phyloP scores from a whole-genome alignment of 371 early-diverging fungal species.

The Mucor irregularis region DNA sequence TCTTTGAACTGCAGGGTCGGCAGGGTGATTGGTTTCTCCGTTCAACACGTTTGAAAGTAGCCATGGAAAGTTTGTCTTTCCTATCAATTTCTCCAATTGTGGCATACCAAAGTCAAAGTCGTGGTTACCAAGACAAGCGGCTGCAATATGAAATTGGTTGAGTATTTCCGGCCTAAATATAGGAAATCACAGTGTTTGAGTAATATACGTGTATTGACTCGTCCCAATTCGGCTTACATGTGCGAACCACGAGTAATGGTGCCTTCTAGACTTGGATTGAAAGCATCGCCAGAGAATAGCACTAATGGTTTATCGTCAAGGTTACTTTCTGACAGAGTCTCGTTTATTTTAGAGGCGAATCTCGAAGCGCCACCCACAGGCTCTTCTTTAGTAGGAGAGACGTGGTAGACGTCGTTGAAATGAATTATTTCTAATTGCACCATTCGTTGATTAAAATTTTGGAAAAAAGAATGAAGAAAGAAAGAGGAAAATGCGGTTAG shows the following conservation, averaged over 20 bases:
- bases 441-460: too few species aligned
- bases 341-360: slow-evolving; percentile 35
- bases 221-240: slow-evolving; percentile 34
- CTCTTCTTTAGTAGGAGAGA: slow-evolving; percentile 44
- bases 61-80: slow-evolving; percentile 63
- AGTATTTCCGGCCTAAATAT: slow-evolving; percentile 41
- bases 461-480: too few species aligned
- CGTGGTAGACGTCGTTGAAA: slow-evolving; percentile 69
- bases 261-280: slow-evolving; percentile 63
- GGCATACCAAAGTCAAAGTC: slow-evolving; percentile 71
- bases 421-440: slow-evolving; percentile 52
- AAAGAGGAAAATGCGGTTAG: too few species aligned
- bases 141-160: slow-evolving; percentile 53
- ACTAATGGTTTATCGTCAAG: slow-evolving; percentile 33
- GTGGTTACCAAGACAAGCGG: slow-evolving; percentile 65
- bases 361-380: slow-evolving; percentile 67
- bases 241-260: slow-evolving; percentile 63
- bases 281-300: slow-evolving; percentile 65
- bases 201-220: neutral
- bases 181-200: neutral
- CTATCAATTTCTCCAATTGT: slow-evolving; percentile 40
- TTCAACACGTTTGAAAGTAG: slow-evolving; percentile 60
- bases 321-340: slow-evolving; percentile 8
- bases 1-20: slow-evolving; percentile 12
- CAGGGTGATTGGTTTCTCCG: slow-evolving; percentile 25